These are phyloP conservation scores for Fagopyrum esculentum DNA, from an alignment of 148 eudicot genomes.

Conservation along the genomic window DNA sequence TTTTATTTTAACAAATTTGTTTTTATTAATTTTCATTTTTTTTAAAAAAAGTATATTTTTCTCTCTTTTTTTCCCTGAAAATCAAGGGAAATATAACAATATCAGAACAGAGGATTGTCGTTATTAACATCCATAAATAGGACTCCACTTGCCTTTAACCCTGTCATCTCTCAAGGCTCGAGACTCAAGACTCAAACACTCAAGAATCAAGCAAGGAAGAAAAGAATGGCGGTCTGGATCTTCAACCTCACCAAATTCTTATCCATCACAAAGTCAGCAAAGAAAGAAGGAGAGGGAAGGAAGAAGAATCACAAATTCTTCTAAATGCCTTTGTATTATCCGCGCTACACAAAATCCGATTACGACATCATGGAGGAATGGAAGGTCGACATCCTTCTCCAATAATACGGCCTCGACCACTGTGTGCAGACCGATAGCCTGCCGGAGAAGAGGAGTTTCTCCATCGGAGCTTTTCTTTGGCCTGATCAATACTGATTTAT, in stretches of 20 bases:
- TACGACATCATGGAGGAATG: slow-evolving; percentile 2
- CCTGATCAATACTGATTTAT: background rate
- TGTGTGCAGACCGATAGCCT: background rate
- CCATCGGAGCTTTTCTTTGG: slow-evolving; percentile 4
- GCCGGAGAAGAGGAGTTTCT: background rate
- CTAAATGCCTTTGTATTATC: slow-evolving; percentile 1
- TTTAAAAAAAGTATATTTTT: too few relatives aligned
- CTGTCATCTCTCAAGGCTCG: background rate
- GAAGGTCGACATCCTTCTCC: background rate
- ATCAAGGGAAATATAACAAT: too few relatives aligned
- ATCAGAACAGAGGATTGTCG: background rate
- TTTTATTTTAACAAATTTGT: too few relatives aligned
- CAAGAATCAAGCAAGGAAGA: background rate
- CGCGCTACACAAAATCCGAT: background rate
- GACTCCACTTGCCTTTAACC: background rate
- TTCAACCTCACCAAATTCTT: background rate
- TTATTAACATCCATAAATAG: background rate
- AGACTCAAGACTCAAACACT: background rate
- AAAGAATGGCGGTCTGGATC: background rate
- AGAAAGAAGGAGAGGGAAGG: background rate
- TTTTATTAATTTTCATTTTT: too few relatives aligned
- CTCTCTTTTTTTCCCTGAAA: too few relatives aligned
- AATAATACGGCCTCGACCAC: background rate
- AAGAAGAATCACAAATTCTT: background rate
- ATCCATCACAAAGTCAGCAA: background rate